These are phyloP conservation scores for Amoebophrya sp. DNA, from an alignment of 169 alveolate genomes.

Conservation along the genomic window DNA sequence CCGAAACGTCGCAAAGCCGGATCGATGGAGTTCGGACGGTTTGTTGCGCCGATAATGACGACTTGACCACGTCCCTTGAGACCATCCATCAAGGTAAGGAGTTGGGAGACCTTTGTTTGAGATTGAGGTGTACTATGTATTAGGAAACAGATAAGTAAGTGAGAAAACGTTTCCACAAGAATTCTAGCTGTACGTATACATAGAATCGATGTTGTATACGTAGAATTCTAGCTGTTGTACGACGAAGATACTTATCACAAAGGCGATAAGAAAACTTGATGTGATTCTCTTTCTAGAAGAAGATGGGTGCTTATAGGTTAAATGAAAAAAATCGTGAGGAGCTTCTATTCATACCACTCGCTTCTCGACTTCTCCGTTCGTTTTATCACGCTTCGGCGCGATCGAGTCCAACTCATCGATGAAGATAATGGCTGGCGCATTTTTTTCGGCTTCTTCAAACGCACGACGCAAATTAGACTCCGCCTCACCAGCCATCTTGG, in stretches of 20 bases:
- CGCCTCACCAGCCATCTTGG: conserved; percentile 99
- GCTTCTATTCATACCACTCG: conserved; percentile 74
- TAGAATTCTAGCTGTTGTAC: no score
- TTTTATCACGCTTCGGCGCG: conserved; percentile 98
- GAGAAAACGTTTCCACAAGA: no score
- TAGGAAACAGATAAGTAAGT: no score
- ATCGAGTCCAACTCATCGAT: conserved; percentile 99
- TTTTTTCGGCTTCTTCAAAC: conserved; percentile 97
- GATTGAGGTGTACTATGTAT: background rate
- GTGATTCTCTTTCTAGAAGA: no score
- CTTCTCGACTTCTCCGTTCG: conserved; percentile 99
- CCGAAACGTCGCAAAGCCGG: conserved; percentile 99
- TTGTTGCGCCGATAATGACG: conserved; percentile 95
- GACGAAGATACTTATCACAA: no score
- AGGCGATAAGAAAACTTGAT: background rate
- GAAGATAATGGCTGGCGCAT: conserved; percentile 98
- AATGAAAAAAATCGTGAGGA: background rate
- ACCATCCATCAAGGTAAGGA: conserved; percentile 98
- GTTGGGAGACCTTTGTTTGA: conserved; percentile 71
- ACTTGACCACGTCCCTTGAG: conserved; percentile 98
- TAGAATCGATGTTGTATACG: no score
- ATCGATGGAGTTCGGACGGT: conserved; percentile 97
- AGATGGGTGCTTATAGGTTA: no score
- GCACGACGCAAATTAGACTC: conserved; percentile 96
- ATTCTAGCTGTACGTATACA: no score